These are phyloP conservation scores for Ormosia semicastrata DNA, from an alignment of 306 rosid genomes.

Conservation along the genomic window DNA sequence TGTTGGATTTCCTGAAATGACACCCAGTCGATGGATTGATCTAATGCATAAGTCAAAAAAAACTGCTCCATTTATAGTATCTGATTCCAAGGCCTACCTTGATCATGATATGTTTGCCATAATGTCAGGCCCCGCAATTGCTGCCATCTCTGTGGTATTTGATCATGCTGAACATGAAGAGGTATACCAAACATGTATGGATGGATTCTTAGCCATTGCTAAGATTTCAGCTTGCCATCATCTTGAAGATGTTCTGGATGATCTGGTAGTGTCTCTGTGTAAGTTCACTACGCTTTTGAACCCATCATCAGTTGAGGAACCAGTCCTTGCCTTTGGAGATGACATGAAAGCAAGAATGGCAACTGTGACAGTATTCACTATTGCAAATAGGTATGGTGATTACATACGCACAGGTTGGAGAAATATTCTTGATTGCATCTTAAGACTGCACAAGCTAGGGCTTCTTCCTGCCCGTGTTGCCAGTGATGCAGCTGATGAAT, in stretches of 20 bases:
- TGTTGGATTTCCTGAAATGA: constrained; percentile 92
- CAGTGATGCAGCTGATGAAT: constrained; percentile 91
- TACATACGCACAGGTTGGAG: constrained; percentile 97
- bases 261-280: constrained; percentile 96
- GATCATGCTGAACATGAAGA: constrained; percentile 98
- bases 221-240: constrained; percentile 98
- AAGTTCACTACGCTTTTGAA: constrained; percentile 93
- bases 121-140: constrained; percentile 98
- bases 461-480: constrained; percentile 99
- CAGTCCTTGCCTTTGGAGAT: constrained; percentile 92
- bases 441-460: constrained; percentile 94
- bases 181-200: constrained; percentile 89
- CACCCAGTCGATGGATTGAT: constrained; percentile 94
- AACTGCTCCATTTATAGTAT: constrained; percentile 80
- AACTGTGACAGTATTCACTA: constrained; percentile 88
- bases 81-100: constrained; percentile 87
- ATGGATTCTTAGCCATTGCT: constrained; percentile 93
- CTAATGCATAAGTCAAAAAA: constrained; percentile 88
- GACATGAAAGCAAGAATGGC: constrained; percentile 96
- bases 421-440: constrained; percentile 93
- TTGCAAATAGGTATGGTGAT: constrained; percentile 94
- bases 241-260: constrained; percentile 98
- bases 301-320: constrained; percentile 86
- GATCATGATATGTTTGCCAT: constrained; percentile 97
- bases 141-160: constrained; percentile 97